A percentile compares a stretch with the other conserved stretches of the same genome.
phyloP scores from a whole-genome alignment of 192 early-diverging fungal species.

The Rhizophagus sp. region DNA sequence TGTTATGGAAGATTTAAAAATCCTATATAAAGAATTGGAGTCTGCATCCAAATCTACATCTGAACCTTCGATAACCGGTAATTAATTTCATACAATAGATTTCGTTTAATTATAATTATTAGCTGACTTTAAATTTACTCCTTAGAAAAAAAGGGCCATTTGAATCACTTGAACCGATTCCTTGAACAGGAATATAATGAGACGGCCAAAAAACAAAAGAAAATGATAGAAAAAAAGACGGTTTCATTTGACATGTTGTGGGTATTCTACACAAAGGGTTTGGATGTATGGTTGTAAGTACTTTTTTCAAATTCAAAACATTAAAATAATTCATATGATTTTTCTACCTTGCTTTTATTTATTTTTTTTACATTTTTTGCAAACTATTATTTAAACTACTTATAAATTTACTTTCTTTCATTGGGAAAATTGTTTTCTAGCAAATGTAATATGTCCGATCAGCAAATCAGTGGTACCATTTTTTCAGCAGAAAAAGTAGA shows the following conservation, averaged over 20 bases:
- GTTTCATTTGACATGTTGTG: constrained; percentile 9
- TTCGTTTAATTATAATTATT: no score
- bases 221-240: neutral
- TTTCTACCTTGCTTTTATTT: no score
- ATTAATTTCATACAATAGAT: no score
- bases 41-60: no score
- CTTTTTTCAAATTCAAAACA: neutral
- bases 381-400: neutral
- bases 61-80: no score
- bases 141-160: neutral
- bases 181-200: neutral
- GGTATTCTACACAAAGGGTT: neutral
- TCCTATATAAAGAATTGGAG: no score
- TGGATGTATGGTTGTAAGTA: constrained; percentile 10
- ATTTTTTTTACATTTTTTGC: no score
- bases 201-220: neutral
- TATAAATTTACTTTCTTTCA: neutral
- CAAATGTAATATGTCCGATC: neutral
- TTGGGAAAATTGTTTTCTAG: neutral
- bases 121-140: no score
- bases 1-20: no score
- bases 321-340: no score
- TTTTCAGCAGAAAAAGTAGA: neutral
- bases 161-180: neutral
- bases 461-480: neutral